A percentile compares a stretch with the other conserved stretches of the same genome.
phyloP scores from a whole-genome alignment of 2,329 filamentous ascomycete species.

The Corinectria fuckeliana region DNA sequence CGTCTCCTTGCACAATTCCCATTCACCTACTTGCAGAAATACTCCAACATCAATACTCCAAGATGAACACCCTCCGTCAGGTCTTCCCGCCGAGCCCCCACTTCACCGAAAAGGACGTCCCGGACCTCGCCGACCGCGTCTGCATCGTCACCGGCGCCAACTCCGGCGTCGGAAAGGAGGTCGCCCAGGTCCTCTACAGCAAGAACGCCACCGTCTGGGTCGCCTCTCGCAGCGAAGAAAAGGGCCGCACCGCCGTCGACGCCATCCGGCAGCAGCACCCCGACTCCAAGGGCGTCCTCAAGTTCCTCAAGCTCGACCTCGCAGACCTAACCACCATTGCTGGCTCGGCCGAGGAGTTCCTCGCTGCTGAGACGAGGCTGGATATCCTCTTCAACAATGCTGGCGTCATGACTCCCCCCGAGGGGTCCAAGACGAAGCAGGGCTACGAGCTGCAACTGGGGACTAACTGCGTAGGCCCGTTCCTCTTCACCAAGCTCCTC shows the following conservation, averaged over 20 bases:
- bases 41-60: no score
- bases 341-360: slow-evolving; percentile 41
- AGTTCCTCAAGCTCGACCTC: slow-evolving; percentile 55
- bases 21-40: no score
- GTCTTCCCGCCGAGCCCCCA: slow-evolving; percentile 33
- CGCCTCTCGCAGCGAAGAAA: slow-evolving; percentile 55
- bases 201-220: slow-evolving; percentile 63
- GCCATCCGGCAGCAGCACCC: slow-evolving; percentile 47
- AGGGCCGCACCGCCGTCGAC: slow-evolving; percentile 53
- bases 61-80: slow-evolving; percentile 27
- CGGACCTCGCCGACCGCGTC: slow-evolving; percentile 56
- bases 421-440: slow-evolving; percentile 49
- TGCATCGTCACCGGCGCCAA: slow-evolving; percentile 57
- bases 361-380: slow-evolving; percentile 40
- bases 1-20: no score
- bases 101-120: slow-evolving; percentile 66
- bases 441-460: slow-evolving; percentile 52
- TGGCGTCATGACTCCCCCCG: slow-evolving; percentile 50
- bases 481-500: slow-evolving; percentile 49
- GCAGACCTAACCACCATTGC: slow-evolving; percentile 47
- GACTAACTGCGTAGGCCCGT: slow-evolving; percentile 49
- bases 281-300: slow-evolving; percentile 47
- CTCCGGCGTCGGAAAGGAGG: slow-evolving; percentile 57
- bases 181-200: slow-evolving; percentile 60
- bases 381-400: slow-evolving; percentile 55